These are phyloP conservation scores for Penicillium corylophilum DNA, from an alignment of 2,329 filamentous ascomycete species.

Conservation along the genomic window DNA sequence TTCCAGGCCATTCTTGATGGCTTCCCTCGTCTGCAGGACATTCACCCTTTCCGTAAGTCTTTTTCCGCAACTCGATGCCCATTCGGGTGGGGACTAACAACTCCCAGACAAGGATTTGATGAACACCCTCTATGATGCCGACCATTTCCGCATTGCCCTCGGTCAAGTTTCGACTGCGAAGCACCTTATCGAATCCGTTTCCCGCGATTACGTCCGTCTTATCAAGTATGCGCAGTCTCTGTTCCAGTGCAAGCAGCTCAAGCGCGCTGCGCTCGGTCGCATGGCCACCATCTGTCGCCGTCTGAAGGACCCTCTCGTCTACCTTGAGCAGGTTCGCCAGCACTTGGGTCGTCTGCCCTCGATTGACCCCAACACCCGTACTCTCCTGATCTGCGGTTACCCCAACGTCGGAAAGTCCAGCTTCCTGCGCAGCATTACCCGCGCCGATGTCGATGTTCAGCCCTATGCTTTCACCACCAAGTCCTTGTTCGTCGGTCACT, in stretches of 20 bases:
- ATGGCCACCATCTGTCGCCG: constrained; percentile 98
- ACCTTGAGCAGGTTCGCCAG: constrained; percentile 94
- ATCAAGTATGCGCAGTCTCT: constrained; percentile 95
- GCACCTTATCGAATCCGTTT: constrained; percentile 93
- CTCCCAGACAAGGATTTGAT: constrained; percentile 70
- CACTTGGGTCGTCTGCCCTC: constrained; percentile 94
- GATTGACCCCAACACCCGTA: constrained; percentile 98
- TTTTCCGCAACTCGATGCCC: constrained; percentile 12
- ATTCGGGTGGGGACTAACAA: constrained; percentile 17
- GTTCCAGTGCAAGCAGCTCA: constrained; percentile 99
- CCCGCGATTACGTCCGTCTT: constrained; percentile 91
- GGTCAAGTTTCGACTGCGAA: constrained; percentile 95
- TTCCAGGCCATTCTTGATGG: constrained; percentile 85
- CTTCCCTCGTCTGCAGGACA: constrained; percentile 88
- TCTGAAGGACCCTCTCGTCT: constrained; percentile 89
- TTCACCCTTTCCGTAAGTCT: constrained; percentile 80
- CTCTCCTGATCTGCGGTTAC: constrained; percentile 93
- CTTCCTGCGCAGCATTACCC: constrained; percentile 86
- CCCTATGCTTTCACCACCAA: constrained; percentile 99
- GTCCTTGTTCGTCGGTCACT: constrained; percentile 94
- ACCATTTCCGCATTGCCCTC: constrained; percentile 95
- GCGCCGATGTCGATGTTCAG: constrained; percentile 94
- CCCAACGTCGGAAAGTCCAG: constrained; percentile 97
- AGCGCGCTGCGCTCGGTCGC: constrained; percentile 90
- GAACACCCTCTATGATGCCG: constrained; percentile 97